A percentile compares a stretch with the other conserved stretches of the same genome.
Conservation (phyloP, 768 basidiomycete genomes). For the Amanita inopinata region DNA sequence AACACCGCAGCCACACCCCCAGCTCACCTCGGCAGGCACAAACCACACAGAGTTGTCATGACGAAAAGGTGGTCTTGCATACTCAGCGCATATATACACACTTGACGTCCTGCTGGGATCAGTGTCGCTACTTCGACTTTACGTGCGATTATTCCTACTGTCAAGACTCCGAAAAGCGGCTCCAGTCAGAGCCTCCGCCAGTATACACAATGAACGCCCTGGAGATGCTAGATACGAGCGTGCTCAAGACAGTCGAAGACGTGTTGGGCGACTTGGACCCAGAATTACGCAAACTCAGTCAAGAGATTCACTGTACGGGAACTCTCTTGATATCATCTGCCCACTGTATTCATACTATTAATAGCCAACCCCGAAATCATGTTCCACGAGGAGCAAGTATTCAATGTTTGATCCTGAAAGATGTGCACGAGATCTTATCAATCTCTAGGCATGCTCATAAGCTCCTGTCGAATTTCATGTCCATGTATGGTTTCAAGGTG, state of each 20-base stretch:
- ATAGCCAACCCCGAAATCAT: slow-evolving; percentile 56
- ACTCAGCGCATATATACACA: neutral
- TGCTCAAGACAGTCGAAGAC: slow-evolving; percentile 43
- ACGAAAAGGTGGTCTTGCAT: slow-evolving; percentile 8
- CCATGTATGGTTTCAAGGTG: slow-evolving; percentile 56
- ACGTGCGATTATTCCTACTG: slow-evolving; percentile 35
- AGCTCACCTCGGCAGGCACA: slow-evolving; percentile 6
- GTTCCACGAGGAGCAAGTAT: slow-evolving; percentile 53
- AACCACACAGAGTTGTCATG: neutral
- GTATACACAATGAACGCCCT: slow-evolving; percentile 24
- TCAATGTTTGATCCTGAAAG: slow-evolving; percentile 6
- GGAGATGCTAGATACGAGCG: slow-evolving; percentile 20
- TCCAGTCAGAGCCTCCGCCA: slow-evolving; percentile 27
- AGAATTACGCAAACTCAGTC: slow-evolving; percentile 52
- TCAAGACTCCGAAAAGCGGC: slow-evolving; percentile 19
- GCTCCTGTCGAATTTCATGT: slow-evolving; percentile 57
- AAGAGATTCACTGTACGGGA: slow-evolving; percentile 59
- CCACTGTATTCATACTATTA: slow-evolving; percentile 9
- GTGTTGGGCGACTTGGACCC: slow-evolving; percentile 41
- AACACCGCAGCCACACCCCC: slow-evolving; percentile 9
- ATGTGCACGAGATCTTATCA: slow-evolving; percentile 9
- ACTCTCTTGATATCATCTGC: neutral
- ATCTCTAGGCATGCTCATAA: slow-evolving; percentile 60
- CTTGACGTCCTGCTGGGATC: neutral
- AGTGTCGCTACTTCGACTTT: slow-evolving; percentile 26